phyloP scores from a whole-genome alignment of 23 red algal genomes.

The Gracilaria vermiculophylla region DNA sequence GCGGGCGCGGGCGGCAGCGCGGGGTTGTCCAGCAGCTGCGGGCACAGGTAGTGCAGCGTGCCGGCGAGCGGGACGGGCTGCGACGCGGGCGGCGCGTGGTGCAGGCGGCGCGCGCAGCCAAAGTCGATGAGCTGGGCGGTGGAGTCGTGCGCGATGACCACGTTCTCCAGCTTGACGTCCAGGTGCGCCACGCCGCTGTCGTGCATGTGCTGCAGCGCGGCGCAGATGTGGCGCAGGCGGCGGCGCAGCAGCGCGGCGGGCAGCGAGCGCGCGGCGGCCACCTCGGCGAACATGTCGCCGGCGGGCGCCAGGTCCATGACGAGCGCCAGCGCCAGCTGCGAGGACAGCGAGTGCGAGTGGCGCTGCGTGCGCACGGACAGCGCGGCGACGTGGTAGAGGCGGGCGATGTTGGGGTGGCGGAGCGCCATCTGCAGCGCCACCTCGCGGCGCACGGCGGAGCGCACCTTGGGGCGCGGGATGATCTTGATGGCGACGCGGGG shows the following conservation, averaged over 20 bases:
- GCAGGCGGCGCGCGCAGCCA: slow-evolving; percentile 43
- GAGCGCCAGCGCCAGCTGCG: slow-evolving; percentile 31
- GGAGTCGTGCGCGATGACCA: slow-evolving; percentile 34
- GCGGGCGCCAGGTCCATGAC: slow-evolving; percentile 45
- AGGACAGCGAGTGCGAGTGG: slow-evolving; percentile 13
- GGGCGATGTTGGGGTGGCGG: slow-evolving; percentile 50
- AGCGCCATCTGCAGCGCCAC: slow-evolving; percentile 27
- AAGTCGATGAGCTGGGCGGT: slow-evolving; percentile 64
- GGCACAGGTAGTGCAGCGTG: slow-evolving; percentile 51
- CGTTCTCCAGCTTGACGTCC: slow-evolving; percentile 77
- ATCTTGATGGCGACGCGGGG: slow-evolving; percentile 41
- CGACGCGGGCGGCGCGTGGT: neutral
- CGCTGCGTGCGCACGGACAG: neutral
- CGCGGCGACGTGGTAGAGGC: slow-evolving; percentile 44
- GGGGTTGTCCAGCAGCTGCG: slow-evolving; percentile 33
- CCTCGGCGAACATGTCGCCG: slow-evolving; percentile 64
- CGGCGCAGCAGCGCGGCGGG: slow-evolving; percentile 31
- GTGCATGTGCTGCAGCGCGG: slow-evolving; percentile 33
- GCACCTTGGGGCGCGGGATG: slow-evolving; percentile 45
- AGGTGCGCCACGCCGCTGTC: slow-evolving; percentile 25
- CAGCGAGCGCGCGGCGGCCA: slow-evolving; percentile 18
- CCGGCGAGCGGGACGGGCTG: slow-evolving; percentile 18
- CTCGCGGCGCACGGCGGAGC: slow-evolving; percentile 34
- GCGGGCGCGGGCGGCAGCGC: slow-evolving; percentile 17
- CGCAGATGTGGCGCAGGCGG: slow-evolving; percentile 36